These are phyloP conservation scores for Globisporangium yorkense DNA, from an alignment of 352 stramenopile genomes.

Conservation along the genomic window DNA sequence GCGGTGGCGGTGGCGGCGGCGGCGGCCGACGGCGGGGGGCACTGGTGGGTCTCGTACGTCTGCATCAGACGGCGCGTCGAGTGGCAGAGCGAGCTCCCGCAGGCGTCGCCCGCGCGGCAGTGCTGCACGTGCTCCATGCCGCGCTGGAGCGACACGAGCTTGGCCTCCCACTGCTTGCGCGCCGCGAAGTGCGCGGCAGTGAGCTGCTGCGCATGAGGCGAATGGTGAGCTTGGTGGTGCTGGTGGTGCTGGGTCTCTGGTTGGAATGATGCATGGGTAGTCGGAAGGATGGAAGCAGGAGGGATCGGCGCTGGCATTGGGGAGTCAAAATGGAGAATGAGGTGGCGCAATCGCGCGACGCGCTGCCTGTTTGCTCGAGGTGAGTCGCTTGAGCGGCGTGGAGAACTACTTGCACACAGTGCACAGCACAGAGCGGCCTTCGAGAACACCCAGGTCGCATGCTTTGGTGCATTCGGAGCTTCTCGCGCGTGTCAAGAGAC, in stretches of 20 bases:
- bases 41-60: constrained; percentile 60
- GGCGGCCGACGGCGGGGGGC: constrained; percentile 8
- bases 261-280: not conserved
- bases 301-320: constrained; percentile 1
- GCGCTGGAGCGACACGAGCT: constrained; percentile 55
- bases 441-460: not conserved
- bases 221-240: not conserved
- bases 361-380: not conserved
- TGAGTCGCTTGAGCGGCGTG: too few relatives aligned
- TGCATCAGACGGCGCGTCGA: constrained; percentile 60
- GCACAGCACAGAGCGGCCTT: not conserved
- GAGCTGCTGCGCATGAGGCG: not conserved
- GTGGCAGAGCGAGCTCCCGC: constrained; percentile 65
- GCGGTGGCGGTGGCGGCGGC: constrained; percentile 4
- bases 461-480: not conserved
- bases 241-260: not conserved
- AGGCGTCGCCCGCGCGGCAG: constrained; percentile 44
- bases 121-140: constrained; percentile 59
- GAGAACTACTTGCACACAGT: too few relatives aligned
- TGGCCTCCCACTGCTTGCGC: constrained; percentile 58
- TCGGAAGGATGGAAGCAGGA: not conserved
- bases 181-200: constrained; percentile 15
- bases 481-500: not conserved
- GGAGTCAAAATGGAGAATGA: constrained; percentile 3
- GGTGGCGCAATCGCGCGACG: not conserved